Base-by-base conservation (phyloP, 2,329 filamentous ascomycete genomes). In the Coccinonectria pachysandricola region DNA sequence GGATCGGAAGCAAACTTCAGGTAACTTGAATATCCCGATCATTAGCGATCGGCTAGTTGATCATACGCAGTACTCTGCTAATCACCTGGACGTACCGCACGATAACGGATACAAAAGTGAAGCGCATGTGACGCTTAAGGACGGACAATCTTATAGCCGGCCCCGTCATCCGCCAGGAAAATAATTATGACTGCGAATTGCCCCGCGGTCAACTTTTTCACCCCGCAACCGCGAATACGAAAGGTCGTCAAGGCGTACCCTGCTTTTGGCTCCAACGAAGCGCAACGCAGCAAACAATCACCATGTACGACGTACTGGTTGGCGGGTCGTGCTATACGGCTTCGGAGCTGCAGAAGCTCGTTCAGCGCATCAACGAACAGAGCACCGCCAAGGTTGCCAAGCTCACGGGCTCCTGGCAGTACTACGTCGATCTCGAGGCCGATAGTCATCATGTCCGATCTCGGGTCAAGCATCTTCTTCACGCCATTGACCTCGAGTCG, bases 341-440 rank as follows among this genome's bases (percentile, higher is more conserved):
- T 26, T 54, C 56, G 32, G 54, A 58, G 45, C 46, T 61, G 32
- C 53, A 60, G 37, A 59, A 62, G 50, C 54, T 66, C 34, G 54
- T 50, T 41, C 47, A 52, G 37, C 56, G 58, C 33, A 58, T 64
- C 46, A 62, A 64, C 47, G 43, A 45, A 35, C 56, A 58, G 42
- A 51, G 53, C 31, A 39, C 56, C 34, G 52, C 52, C 39, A 60
- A 62, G 45, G 62, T 72, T 34, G 54, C 57, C 33, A 52, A 53
- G 27, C 57, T 76, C 36, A 50, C 57, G 11, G 69, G 70, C 29
- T 59, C 61, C 29, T 75, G 71, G 66, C 52, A 73, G 31, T 82
- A 83, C 60, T 83, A 81, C 46, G 64, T 81, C 31, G 66, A 78
- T 48, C 61, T 77, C 35, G 62, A 64, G 35, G 58, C 46, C 15